phyloP scores from a whole-genome alignment of 1,284 basidiomycete species.

The Fomitopsis betulina region DNA sequence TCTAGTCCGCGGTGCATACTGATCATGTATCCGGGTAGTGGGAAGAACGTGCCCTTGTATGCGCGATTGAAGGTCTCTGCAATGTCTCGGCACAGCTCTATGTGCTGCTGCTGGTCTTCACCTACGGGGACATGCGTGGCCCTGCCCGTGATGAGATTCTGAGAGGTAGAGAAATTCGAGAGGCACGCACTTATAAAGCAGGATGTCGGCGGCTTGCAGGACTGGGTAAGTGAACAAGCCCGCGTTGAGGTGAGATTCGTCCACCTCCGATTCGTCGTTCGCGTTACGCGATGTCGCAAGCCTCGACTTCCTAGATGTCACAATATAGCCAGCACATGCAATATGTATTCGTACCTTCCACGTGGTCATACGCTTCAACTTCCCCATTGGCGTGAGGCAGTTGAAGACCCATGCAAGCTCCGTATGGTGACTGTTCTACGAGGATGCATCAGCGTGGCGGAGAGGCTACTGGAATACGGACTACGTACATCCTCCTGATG shows the following conservation, averaged over 20 bases:
- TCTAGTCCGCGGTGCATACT: conserved; percentile 46
- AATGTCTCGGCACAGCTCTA: conserved; percentile 84
- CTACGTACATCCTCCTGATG: conserved; percentile 81
- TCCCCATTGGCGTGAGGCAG: conserved; percentile 82
- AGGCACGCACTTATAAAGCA: conserved; percentile 68
- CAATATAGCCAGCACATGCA: neutral
- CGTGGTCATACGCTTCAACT: conserved; percentile 87
- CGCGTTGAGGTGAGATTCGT: conserved; percentile 78
- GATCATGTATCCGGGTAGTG: conserved; percentile 68
- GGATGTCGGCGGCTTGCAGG: conserved; percentile 90
- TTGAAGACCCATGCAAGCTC: conserved; percentile 92
- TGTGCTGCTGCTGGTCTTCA: conserved; percentile 92
- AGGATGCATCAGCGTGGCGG: neutral
- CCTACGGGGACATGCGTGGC: conserved; percentile 94
- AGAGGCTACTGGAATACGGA: neutral
- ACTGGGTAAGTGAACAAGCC: conserved; percentile 93
- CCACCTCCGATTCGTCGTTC: conserved; percentile 69
- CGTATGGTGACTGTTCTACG: conserved; percentile 77
- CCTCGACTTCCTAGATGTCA: conserved; percentile 48
- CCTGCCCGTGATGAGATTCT: conserved; percentile 33
- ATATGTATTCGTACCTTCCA: conserved; percentile 70
- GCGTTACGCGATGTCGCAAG: conserved; percentile 74
- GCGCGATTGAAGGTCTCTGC: conserved; percentile 81
- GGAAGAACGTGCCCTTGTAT: conserved; percentile 56
- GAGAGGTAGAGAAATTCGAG: neutral